A percentile compares a stretch with the other conserved stretches of the same genome.
Conservation (phyloP, 768 basidiomycete species). For the Hygrocybe punicea region DNA sequence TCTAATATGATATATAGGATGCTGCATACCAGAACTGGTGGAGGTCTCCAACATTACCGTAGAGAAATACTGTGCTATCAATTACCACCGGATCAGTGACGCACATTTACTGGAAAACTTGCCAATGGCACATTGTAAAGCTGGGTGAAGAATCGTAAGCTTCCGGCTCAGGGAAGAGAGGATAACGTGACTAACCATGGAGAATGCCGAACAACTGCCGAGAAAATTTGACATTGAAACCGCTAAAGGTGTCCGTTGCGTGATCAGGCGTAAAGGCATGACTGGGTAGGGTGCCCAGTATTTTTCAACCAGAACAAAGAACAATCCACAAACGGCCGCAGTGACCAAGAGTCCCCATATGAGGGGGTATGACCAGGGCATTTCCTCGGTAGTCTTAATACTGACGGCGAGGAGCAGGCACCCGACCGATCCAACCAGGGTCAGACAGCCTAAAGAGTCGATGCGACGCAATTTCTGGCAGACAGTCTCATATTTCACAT, state of each 20-base stretch:
- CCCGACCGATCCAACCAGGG: constrained; percentile 69
- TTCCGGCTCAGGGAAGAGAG: constrained; percentile 20
- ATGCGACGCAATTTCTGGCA: constrained; percentile 71
- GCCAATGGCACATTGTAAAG: constrained; percentile 86
- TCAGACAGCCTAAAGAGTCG: constrained; percentile 80
- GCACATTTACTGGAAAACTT: constrained; percentile 20
- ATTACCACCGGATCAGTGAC: constrained; percentile 1
- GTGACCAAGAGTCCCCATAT: constrained; percentile 62
- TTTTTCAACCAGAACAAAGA: constrained; percentile 79
- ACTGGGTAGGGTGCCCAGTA: constrained; percentile 79
- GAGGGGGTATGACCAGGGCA: constrained; percentile 70
- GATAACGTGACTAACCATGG: constrained; percentile 51
- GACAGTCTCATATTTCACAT: constrained; percentile 55
- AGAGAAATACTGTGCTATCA: constrained; percentile 64
- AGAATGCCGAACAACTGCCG: constrained; percentile 73
- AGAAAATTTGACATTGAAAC: constrained; percentile 79
- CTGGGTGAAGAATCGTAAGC: constrained; percentile 28
- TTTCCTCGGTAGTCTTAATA: constrained; percentile 73
- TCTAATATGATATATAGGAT: constrained; percentile 7
- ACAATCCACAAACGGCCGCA: constrained; percentile 50
- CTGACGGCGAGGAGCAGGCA: constrained; percentile 73
- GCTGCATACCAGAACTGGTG: constrained; percentile 58
- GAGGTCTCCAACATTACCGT: constrained; percentile 70
- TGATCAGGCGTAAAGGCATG: constrained; percentile 80
- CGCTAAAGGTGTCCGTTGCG: constrained; percentile 74